phyloP scores from a whole-genome alignment of 495 filamentous ascomycete genomes.

The Penicillium turbatum region DNA sequence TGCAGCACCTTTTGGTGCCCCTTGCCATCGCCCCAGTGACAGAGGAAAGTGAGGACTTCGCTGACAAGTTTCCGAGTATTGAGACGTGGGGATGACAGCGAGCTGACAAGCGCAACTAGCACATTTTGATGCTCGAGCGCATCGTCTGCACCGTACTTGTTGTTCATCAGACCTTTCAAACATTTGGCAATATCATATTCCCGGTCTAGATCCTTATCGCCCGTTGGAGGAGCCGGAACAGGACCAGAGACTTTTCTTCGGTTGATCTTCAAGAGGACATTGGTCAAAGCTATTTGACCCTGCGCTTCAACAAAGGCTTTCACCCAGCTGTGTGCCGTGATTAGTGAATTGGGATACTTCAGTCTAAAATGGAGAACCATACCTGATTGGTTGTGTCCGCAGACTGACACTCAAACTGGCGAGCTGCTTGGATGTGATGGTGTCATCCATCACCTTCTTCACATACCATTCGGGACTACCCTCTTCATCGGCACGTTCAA shows the following conservation, averaged over 20 bases:
- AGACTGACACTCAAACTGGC: conserved; percentile 89
- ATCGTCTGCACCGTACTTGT: conserved; percentile 97
- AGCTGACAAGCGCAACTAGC: conserved; percentile 81
- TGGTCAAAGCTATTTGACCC: conserved; percentile 93
- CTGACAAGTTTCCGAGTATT: conserved; percentile 93
- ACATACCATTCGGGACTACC: conserved; percentile 99
- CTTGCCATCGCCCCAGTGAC: conserved; percentile 91
- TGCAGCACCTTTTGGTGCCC: conserved; percentile 94
- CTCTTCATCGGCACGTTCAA: conserved; percentile 81
- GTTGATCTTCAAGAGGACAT: conserved; percentile 89
- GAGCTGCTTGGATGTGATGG: conserved; percentile 84
- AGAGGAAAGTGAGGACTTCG: conserved; percentile 93
- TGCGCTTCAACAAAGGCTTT: conserved; percentile 95
- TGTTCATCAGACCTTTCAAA: conserved; percentile 96
- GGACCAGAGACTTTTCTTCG: conserved; percentile 74
- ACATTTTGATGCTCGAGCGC: conserved; percentile 88
- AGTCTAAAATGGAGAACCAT: conserved; percentile 5
- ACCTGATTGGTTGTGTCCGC: conserved; percentile 90
- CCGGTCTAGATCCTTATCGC: conserved; percentile 84
- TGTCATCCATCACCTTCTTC: conserved; percentile 92
- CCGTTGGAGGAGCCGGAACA: conserved; percentile 56
- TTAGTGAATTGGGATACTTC: conserved; percentile 2
- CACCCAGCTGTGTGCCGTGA: conserved; percentile 62
- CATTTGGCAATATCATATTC: conserved; percentile 99
- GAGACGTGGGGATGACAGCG: conserved; percentile 80